A percentile compares a stretch with the other conserved stretches of the same genome.
Conservation (phyloP, 208 protist species). For the Crithidia fasciculata region DNA sequence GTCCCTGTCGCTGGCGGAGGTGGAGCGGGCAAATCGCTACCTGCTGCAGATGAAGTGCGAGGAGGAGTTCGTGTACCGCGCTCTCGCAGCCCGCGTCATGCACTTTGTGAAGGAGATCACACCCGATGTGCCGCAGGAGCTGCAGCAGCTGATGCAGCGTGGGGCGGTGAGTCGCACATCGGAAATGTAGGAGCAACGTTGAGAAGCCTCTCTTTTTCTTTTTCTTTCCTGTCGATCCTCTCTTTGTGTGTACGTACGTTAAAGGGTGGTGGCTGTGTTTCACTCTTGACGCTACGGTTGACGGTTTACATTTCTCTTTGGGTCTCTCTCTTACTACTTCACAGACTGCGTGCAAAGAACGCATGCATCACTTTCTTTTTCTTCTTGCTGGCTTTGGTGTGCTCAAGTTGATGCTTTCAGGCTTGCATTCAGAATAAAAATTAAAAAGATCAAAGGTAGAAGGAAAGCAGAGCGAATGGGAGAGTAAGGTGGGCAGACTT, state of each 20-base stretch:
- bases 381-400: too few relatives aligned
- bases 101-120: conserved; percentile 93
- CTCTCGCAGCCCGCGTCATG: conserved; percentile 69
- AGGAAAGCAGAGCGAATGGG: too few relatives aligned
- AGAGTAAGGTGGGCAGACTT: too few relatives aligned
- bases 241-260: neutral
- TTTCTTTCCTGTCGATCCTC: neutral
- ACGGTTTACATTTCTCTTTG: too few relatives aligned
- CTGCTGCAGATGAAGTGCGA: conserved; percentile 73
- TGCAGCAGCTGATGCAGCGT: conserved; percentile 79
- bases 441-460: too few relatives aligned
- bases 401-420: too few relatives aligned
- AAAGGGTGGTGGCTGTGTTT: too few relatives aligned
- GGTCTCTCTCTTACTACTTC: too few relatives aligned
- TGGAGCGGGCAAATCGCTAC: conserved; percentile 89
- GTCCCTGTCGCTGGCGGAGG: conserved; percentile 75
- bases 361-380: too few relatives aligned
- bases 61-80: conserved; percentile 85
- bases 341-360: too few relatives aligned
- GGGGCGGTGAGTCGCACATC: conserved; percentile 54
- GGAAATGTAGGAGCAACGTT: neutral
- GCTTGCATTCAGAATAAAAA: too few relatives aligned
- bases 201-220: conserved; percentile 4
- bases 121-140: conserved; percentile 84
- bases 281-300: too few relatives aligned